Conservation (phyloP, 495 filamentous ascomycete genomes). For the Aspergillus diversus region DNA sequence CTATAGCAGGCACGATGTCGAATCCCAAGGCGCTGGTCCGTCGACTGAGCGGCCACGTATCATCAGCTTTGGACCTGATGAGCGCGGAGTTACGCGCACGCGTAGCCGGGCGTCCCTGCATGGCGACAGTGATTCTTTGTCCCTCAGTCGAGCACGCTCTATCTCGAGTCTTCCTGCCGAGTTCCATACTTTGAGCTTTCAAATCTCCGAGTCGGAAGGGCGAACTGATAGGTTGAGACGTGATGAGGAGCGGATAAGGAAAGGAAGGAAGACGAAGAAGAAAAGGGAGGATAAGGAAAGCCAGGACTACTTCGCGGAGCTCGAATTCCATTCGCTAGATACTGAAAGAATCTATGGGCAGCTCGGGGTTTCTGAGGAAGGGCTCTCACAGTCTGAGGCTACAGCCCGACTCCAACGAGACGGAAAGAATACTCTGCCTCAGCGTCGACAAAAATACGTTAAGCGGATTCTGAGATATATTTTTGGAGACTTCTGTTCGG, state of each 20-base stretch:
- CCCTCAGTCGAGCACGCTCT: constrained; percentile 10
- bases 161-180: constrained; percentile 42
- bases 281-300: constrained; percentile 14
- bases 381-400: constrained; percentile 36
- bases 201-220: constrained; percentile 48
- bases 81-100: neutral
- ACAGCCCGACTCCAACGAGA: constrained; percentile 54
- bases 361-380: constrained; percentile 38
- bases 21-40: neutral
- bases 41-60: neutral
- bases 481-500: constrained; percentile 74
- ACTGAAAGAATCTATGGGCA: constrained; percentile 35
- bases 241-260: constrained; percentile 28
- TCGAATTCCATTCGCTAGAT: constrained; percentile 42
- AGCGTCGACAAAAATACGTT: constrained; percentile 58
- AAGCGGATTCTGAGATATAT: constrained; percentile 66
- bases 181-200: constrained; percentile 51
- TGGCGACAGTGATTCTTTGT: constrained; percentile 23
- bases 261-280: constrained; percentile 30
- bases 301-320: constrained; percentile 46
- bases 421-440: constrained; percentile 64
- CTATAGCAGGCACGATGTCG: neutral
- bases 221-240: constrained; percentile 4
- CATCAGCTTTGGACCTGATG: constrained; percentile 5
- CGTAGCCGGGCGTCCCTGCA: constrained; percentile 25